Percentiles rank a stretch among this genome's conserved stretches.
Conservation (phyloP, 306 rosid genomes). For the Benincasa hispida region DNA sequence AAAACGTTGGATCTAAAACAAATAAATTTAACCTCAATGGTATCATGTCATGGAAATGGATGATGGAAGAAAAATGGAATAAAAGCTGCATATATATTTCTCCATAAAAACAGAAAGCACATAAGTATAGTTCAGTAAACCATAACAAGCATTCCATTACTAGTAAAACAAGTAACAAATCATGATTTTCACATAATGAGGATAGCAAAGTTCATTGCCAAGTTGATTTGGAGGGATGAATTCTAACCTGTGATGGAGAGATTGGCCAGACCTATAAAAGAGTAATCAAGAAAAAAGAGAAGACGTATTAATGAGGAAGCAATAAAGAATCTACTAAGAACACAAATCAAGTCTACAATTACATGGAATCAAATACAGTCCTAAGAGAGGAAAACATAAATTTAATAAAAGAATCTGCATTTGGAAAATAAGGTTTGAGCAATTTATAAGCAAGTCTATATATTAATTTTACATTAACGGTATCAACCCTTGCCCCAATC, state of each 20-base stretch:
- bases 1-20: background rate
- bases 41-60: background rate
- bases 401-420: background rate
- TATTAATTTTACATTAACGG: background rate
- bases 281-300: conserved; percentile 1
- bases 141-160: background rate
- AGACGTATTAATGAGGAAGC: background rate
- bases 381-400: background rate
- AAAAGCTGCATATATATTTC: background rate
- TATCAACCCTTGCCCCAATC: background rate
- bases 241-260: conserved; percentile 80
- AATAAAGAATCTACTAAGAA: background rate
- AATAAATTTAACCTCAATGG: background rate
- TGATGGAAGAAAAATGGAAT: background rate
- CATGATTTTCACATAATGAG: background rate
- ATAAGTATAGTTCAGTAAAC: background rate
- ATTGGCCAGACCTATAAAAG: conserved; percentile 67
- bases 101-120: background rate
- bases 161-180: background rate
- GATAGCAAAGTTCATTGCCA: background rate
- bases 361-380: background rate
- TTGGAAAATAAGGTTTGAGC: background rate
- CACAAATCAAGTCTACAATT: background rate
- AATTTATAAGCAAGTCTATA: background rate
- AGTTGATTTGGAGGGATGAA: conserved; percentile 14